A percentile compares a stretch with the other conserved stretches of the same genome.
Evolutionary conservation across 768 basidiomycete genomes (phyloP).

Genomic region (Hypholoma fasciculare): DNA sequence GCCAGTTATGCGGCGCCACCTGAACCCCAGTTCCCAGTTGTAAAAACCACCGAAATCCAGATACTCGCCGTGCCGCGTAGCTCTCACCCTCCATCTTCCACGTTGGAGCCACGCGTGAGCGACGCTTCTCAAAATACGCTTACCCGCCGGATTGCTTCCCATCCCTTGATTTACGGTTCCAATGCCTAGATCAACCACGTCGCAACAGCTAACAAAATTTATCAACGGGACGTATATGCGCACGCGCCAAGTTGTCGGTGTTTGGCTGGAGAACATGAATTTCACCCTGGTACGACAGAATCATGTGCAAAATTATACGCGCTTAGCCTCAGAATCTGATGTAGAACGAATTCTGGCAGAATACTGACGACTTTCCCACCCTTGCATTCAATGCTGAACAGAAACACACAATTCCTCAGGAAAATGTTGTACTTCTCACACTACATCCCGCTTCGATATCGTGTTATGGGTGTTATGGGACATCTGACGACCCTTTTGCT

Average conservation of each 20-base stretch:
- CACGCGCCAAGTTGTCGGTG: neutral
- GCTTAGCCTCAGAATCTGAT: neutral
- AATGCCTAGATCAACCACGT: no score
- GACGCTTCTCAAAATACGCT: no score
- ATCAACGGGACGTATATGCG: neutral
- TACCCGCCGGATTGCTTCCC: no score
- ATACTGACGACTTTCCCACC: neutral
- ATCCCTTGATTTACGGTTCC: no score
- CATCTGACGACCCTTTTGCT: neutral
- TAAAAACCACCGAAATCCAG: no score
- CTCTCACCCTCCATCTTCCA: no score
- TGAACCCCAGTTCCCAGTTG: no score
- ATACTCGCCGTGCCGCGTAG: no score
- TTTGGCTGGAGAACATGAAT: neutral
- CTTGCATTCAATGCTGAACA: neutral
- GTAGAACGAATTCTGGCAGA: neutral
- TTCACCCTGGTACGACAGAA: neutral
- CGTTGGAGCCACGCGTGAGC: no score
- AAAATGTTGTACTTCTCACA: neutral
- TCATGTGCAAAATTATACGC: conserved; percentile 5
- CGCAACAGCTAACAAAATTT: neutral
- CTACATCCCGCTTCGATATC: neutral
- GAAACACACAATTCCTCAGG: neutral
- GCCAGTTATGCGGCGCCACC: no score
- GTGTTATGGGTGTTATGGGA: neutral